A percentile compares a stretch with the other conserved stretches of the same genome.
phyloP scores from a whole-genome alignment of 805 yeast species.

The Wickerhamomyces xylosicus region DNA sequence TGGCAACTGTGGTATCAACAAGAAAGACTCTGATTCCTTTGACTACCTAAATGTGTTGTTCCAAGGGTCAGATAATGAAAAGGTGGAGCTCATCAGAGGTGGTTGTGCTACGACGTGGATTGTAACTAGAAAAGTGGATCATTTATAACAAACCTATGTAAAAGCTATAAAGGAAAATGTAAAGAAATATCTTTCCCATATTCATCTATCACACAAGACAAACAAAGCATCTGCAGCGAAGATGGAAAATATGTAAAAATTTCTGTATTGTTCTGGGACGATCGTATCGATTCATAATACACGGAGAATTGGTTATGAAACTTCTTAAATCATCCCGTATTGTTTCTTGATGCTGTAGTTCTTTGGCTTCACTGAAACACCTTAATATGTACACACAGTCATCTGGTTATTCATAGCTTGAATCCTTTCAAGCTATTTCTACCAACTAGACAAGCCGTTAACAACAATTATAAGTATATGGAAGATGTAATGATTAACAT shows the following conservation, averaged over 20 bases:
- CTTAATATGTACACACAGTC: too few relatives aligned
- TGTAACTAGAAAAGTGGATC: constrained; percentile 14
- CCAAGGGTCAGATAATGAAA: constrained; percentile 17
- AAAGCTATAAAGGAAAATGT: constrained; percentile 32
- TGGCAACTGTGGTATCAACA: constrained; percentile 71
- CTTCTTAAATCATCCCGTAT: constrained; percentile 9
- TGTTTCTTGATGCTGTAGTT: too few relatives aligned
- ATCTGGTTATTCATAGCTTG: constrained; percentile 7
- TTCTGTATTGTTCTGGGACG: constrained; percentile 51
- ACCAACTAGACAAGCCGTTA: too few relatives aligned
- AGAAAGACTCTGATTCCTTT: constrained; percentile 18
- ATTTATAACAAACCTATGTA: constrained; percentile 1
- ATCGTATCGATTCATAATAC: constrained; percentile 38
- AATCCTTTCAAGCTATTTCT: constrained; percentile 14
- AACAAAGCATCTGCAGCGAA: constrained; percentile 24
- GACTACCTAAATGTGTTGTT: constrained; percentile 28
- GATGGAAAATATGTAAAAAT: constrained; percentile 77
- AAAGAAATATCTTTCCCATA: constrained; percentile 72
- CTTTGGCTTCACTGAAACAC: too few relatives aligned
- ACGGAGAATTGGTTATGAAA: constrained; percentile 7
- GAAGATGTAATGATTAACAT: too few relatives aligned
- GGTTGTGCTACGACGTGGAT: constrained; percentile 71
- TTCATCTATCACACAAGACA: constrained; percentile 42
- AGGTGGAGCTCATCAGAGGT: constrained; percentile 30
- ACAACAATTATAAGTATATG: too few relatives aligned